These are phyloP conservation scores for Xylaria cubensis DNA, from an alignment of 495 filamentous ascomycete genomes.

Conservation along the genomic window DNA sequence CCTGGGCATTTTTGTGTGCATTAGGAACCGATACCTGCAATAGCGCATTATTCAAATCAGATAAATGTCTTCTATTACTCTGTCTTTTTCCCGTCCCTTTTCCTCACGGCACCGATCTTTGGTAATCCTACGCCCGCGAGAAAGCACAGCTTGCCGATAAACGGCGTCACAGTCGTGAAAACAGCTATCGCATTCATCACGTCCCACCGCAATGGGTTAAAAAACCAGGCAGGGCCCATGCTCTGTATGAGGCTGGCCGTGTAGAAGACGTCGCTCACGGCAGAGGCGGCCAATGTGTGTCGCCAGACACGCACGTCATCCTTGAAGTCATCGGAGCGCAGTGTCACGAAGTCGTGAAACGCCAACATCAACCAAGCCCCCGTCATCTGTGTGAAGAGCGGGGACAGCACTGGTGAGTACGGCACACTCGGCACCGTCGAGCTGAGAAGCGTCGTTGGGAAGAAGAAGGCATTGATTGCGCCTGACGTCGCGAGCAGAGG, in stretches of 20 bases:
- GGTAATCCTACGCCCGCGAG: constrained; percentile 19
- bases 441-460: constrained; percentile 11
- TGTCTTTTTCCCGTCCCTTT: constrained; percentile 9
- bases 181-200: constrained; percentile 13
- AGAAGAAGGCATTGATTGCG: constrained; percentile 24
- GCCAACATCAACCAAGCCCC: constrained; percentile 49
- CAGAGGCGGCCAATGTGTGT: constrained; percentile 23
- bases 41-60: not conserved
- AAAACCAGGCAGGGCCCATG: constrained; percentile 23
- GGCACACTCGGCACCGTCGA: constrained; percentile 22
- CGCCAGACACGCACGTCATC: constrained; percentile 25
- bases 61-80: constrained; percentile 2
- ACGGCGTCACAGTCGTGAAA: constrained; percentile 12
- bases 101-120: not conserved
- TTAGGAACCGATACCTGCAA: not conserved
- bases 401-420: constrained; percentile 14
- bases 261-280: constrained; percentile 26
- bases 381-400: constrained; percentile 25
- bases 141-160: constrained; percentile 25
- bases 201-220: constrained; percentile 23
- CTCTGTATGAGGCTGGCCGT: constrained; percentile 23
- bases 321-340: constrained; percentile 12
- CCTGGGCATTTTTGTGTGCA: not conserved
- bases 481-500: constrained; percentile 20
- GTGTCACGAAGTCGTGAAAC: constrained; percentile 57